phyloP scores from a whole-genome alignment of 192 early-diverging fungal genomes.

The Kappamyces sp. region DNA sequence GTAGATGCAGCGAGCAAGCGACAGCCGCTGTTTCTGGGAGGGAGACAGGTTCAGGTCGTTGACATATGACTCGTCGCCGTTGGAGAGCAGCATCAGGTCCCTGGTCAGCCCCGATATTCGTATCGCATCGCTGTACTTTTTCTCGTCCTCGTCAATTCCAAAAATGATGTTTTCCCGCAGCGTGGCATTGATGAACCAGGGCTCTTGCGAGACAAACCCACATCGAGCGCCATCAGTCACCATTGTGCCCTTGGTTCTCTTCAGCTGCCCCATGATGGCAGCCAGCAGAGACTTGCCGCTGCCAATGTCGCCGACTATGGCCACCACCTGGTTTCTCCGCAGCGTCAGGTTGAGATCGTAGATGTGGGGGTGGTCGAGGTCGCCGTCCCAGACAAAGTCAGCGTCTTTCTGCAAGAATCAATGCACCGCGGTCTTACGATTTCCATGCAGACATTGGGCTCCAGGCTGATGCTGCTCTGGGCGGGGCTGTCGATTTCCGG shows the following conservation, averaged over 20 bases:
- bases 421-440: constrained; percentile 21
- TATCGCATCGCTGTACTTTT: constrained; percentile 55
- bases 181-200: constrained; percentile 66
- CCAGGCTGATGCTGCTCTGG: neutral
- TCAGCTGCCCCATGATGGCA: constrained; percentile 68
- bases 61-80: constrained; percentile 31
- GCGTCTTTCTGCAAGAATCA: constrained; percentile 32
- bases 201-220: constrained; percentile 63
- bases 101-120: constrained; percentile 60
- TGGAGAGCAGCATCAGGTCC: constrained; percentile 59
- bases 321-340: constrained; percentile 47
- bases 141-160: constrained; percentile 56
- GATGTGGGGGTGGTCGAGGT: constrained; percentile 47
- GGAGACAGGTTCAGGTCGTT: constrained; percentile 37
- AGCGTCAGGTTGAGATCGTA: constrained; percentile 43
- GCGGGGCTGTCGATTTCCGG: constrained; percentile 48
- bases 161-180: constrained; percentile 79
- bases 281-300: constrained; percentile 63
- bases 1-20: constrained; percentile 52
- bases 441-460: constrained; percentile 29
- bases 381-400: constrained; percentile 42
- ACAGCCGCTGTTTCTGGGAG: constrained; percentile 36
- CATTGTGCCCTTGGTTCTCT: constrained; percentile 34
- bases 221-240: constrained; percentile 34
- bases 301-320: constrained; percentile 67